phyloP scores from a whole-genome alignment of 1,284 basidiomycete species.

The Takashimella koratensis region DNA sequence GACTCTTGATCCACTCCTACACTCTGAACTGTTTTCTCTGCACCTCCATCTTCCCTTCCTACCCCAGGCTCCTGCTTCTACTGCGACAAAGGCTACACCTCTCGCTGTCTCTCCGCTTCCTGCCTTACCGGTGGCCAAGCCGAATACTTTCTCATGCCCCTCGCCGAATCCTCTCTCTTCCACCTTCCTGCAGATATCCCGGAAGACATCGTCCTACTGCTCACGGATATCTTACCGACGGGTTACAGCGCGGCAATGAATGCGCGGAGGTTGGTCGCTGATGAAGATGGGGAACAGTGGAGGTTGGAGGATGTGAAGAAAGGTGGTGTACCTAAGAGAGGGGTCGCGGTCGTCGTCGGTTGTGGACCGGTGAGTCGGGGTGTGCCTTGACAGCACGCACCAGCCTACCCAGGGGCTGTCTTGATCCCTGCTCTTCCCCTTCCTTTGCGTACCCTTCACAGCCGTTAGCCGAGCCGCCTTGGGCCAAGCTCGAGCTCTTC shows the following conservation, averaged over 20 bases:
- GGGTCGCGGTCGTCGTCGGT: slow-evolving; percentile 46
- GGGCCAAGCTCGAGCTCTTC: too few species aligned
- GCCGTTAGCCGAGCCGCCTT: too few species aligned
- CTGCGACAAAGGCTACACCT: slow-evolving; percentile 71
- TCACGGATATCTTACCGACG: slow-evolving; percentile 51
- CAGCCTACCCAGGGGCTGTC: too few species aligned
- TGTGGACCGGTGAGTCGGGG: slow-evolving; percentile 48
- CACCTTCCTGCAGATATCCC: slow-evolving; percentile 42
- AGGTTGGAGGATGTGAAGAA: slow-evolving; percentile 21
- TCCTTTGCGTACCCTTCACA: too few species aligned
- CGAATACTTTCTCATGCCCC: slow-evolving; percentile 74
- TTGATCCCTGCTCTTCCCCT: too few species aligned
- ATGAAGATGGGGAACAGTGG: slow-evolving; percentile 28
- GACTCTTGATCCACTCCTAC: neutral
- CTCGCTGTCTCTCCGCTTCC: slow-evolving; percentile 65
- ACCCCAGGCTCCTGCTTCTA: slow-evolving; percentile 49
- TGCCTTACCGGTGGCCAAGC: slow-evolving; percentile 77
- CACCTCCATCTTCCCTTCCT: neutral
- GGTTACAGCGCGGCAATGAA: slow-evolving; percentile 50
- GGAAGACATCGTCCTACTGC: slow-evolving; percentile 48
- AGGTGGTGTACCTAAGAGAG: slow-evolving; percentile 33
- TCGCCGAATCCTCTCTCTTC: slow-evolving; percentile 49
- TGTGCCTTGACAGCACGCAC: too few species aligned
- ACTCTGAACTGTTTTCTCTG: neutral
- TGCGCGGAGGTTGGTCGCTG: slow-evolving; percentile 40